These are phyloP conservation scores for Mucuna pruriens DNA, from an alignment of 306 rosid genomes.

Conservation along the genomic window DNA sequence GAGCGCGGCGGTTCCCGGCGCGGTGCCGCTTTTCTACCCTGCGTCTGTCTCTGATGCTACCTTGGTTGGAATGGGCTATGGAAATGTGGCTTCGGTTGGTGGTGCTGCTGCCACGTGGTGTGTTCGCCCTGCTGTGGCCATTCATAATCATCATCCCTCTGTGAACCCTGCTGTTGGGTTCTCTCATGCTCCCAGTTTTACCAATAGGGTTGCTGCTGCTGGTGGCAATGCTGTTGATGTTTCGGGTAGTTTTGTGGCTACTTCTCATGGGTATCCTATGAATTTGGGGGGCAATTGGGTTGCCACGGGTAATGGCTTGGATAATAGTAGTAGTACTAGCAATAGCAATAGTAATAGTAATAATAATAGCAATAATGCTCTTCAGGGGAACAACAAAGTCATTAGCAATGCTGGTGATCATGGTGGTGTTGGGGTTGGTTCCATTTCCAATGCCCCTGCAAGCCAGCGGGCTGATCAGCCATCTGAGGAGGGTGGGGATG, in stretches of 20 bases:
- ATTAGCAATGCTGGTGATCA: conserved; percentile 43
- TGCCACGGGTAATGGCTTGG: conserved; percentile 40
- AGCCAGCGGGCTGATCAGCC: conserved; percentile 58
- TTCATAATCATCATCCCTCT: conserved; percentile 44
- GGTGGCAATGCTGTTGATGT: conserved; percentile 61
- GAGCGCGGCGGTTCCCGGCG: conserved; percentile 43
- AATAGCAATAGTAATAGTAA: background rate
- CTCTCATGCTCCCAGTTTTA: conserved; percentile 48
- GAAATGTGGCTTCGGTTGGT: conserved; percentile 59
- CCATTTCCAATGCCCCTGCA: conserved; percentile 32
- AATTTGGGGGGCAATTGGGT: conserved; percentile 59
- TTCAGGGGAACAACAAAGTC: background rate
- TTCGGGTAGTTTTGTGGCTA: conserved; percentile 39
- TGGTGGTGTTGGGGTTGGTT: conserved; percentile 26
- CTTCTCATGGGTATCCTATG: conserved; percentile 47
- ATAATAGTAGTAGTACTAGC: conserved; percentile 27
- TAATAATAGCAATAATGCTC: background rate
- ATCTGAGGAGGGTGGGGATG: conserved; percentile 70
- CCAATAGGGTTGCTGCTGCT: conserved; percentile 35
- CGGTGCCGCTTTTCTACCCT: conserved; percentile 56
- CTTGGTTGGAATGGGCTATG: conserved; percentile 62
- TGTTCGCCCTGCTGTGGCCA: conserved; percentile 47
- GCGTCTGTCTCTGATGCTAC: conserved; percentile 60
- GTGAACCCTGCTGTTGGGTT: conserved; percentile 56
- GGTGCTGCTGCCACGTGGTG: conserved; percentile 60